phyloP scores from a whole-genome alignment of 805 yeast genomes.

The Pichia scutulata region DNA sequence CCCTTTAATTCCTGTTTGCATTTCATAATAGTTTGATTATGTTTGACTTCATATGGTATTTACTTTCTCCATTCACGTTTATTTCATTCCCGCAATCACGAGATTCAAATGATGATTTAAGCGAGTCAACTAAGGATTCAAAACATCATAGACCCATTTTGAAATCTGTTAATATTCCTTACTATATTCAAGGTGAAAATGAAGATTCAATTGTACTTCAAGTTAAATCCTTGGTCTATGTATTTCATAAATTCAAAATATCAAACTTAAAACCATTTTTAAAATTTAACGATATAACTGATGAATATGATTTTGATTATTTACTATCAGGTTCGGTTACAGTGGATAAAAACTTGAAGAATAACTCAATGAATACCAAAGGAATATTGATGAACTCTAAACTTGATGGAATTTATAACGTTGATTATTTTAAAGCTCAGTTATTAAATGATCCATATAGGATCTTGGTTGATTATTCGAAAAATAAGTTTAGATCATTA shows the following conservation, averaged over 20 bases:
- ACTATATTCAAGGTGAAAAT: conserved; percentile 36
- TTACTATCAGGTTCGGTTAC: background rate
- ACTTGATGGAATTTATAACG: conserved; percentile 50
- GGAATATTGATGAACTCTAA: conserved; percentile 27
- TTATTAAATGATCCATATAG: conserved; percentile 54
- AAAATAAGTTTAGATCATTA: conserved; percentile 57
- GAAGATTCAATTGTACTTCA: conserved; percentile 59
- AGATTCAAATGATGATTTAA: background rate
- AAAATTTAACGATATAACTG: conserved; percentile 17
- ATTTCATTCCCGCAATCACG: conserved; percentile 2
- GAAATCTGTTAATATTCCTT: conserved; percentile 39
- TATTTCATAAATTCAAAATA: conserved; percentile 32
- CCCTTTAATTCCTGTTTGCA: background rate
- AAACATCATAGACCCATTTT: conserved; percentile 3
- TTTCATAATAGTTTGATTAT: background rate
- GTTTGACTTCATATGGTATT: conserved; percentile 8
- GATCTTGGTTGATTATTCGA: conserved; percentile 56
- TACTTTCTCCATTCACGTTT: conserved; percentile 6
- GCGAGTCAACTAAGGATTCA: background rate
- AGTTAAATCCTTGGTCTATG: conserved; percentile 49
- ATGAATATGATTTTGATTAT: conserved; percentile 10
- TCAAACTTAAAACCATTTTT: conserved; percentile 30
- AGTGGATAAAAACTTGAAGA: background rate
- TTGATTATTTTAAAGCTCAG: conserved; percentile 32
- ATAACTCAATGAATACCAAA: background rate